Evolutionary conservation across 306 rosid species (phyloP).

Genomic region (Oemleria cerasiformis): DNA sequence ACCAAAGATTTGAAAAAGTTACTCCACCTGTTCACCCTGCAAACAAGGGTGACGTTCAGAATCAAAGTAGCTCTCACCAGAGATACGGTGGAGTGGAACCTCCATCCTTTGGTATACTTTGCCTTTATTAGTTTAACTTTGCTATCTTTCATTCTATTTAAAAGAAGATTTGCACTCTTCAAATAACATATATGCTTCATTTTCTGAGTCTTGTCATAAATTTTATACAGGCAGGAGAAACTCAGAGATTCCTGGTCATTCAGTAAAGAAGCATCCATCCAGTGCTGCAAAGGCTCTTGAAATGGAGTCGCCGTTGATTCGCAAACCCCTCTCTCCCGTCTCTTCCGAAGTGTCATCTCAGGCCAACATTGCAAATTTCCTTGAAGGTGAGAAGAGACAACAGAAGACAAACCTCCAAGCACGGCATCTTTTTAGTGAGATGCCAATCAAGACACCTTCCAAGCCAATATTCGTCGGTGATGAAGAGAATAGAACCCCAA

Average conservation of each 20-base stretch:
- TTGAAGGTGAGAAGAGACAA: constrained; percentile 25
- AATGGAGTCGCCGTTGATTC: constrained; percentile 30
- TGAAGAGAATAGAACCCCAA: constrained; percentile 52
- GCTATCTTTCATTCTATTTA: background rate
- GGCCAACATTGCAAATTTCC: constrained; percentile 35
- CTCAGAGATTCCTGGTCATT: constrained; percentile 28
- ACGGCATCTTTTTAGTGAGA: constrained; percentile 14
- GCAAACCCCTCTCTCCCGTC: constrained; percentile 64
- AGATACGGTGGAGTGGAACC: constrained; percentile 32
- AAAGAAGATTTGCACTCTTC: background rate
- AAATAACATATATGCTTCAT: background rate
- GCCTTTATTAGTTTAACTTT: background rate
- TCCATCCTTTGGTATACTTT: constrained; percentile 31
- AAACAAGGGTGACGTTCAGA: constrained; percentile 36
- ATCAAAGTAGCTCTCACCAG: constrained; percentile 36
- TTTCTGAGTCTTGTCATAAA: background rate
- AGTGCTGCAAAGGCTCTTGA: constrained; percentile 28
- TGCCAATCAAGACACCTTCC: constrained; percentile 39
- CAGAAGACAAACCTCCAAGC: background rate
- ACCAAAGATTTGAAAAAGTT: constrained; percentile 36
- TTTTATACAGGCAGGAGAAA: constrained; percentile 36
- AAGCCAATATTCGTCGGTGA: constrained; percentile 24
- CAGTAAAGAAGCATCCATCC: constrained; percentile 26
- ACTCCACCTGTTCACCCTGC: constrained; percentile 35
- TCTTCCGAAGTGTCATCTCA: constrained; percentile 32